Conservation (phyloP, 225 moss, liverwort and hornwort genomes). For the Sphagnum tenellum region DNA sequence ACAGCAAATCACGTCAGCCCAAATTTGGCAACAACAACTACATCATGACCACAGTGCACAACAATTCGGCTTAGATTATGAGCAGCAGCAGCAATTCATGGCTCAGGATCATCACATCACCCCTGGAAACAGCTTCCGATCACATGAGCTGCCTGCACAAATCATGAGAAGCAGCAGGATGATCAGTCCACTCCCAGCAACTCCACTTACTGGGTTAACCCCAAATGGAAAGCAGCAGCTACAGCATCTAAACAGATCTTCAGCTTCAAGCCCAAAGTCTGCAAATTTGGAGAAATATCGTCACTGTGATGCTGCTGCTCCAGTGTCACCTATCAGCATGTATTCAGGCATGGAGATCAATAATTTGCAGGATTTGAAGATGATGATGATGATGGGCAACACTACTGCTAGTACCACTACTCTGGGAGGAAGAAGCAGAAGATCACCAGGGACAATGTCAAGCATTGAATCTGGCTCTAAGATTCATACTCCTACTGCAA, state of each 20-base stretch:
- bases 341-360: constrained; percentile 1
- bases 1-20: too few species aligned
- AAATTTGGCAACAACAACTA: too few species aligned
- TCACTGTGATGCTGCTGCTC: not conserved
- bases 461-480: constrained; percentile 9
- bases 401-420: constrained; percentile 2
- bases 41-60: too few species aligned
- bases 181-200: constrained; percentile 3
- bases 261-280: constrained; percentile 8
- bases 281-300: constrained; percentile 22
- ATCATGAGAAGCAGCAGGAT: constrained; percentile 4
- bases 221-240: not conserved
- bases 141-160: constrained; percentile 18
- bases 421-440: constrained; percentile 10
- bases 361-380: not conserved
- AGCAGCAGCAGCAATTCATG: too few species aligned
- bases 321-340: constrained; percentile 21
- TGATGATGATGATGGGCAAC: not conserved
- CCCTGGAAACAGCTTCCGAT: constrained; percentile 4
- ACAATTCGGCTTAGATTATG: too few species aligned
- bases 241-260: too few species aligned
- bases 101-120: too few species aligned
- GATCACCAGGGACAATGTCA: constrained; percentile 13
- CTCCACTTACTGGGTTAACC: constrained; percentile 17
- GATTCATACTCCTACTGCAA: not conserved